phyloP scores from a whole-genome alignment of 257 asterid genomes.

The Solanum chmielewskii region DNA sequence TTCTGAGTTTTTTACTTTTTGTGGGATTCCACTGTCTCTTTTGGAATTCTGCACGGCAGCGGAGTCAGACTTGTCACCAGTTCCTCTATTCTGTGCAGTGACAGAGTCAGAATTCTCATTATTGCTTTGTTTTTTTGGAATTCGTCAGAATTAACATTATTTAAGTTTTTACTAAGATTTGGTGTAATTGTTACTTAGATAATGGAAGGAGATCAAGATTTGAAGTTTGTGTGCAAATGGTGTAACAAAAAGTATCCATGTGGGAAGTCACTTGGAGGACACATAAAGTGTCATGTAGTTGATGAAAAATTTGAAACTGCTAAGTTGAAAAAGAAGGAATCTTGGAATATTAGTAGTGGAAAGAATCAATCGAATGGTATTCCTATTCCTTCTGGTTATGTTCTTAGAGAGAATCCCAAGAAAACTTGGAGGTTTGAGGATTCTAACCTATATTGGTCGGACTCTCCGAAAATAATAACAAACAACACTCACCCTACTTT shows the following conservation, averaged over 20 bases:
- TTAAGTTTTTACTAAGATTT: background rate
- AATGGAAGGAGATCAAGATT: conserved; percentile 45
- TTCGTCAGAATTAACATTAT: too few species aligned
- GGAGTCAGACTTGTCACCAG: too few species aligned
- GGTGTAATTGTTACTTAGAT: background rate
- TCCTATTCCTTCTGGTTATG: conserved; percentile 47
- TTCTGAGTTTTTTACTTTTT: background rate
- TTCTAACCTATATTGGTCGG: background rate
- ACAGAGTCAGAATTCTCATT: too few species aligned
- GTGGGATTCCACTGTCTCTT: background rate
- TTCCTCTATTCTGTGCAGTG: too few species aligned
- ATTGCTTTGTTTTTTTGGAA: background rate
- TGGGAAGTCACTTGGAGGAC: conserved; percentile 89
- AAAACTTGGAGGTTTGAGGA: conserved; percentile 70
- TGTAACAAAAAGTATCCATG: conserved; percentile 63
- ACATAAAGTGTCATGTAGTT: conserved; percentile 67
- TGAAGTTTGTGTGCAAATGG: conserved; percentile 51
- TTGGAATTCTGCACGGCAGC: background rate
- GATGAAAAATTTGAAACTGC: conserved; percentile 21
- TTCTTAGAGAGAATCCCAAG: conserved; percentile 77
- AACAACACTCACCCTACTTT: background rate
- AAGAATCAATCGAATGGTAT: conserved; percentile 14
- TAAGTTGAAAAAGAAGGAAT: conserved; percentile 17
- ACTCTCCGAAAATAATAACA: background rate
- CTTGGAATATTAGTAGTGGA: conserved; percentile 7